Percentiles rank a stretch among this genome's conserved stretches.
Conservation (phyloP, 495 filamentous ascomycete species). For the Annulohypoxylon nitens region DNA sequence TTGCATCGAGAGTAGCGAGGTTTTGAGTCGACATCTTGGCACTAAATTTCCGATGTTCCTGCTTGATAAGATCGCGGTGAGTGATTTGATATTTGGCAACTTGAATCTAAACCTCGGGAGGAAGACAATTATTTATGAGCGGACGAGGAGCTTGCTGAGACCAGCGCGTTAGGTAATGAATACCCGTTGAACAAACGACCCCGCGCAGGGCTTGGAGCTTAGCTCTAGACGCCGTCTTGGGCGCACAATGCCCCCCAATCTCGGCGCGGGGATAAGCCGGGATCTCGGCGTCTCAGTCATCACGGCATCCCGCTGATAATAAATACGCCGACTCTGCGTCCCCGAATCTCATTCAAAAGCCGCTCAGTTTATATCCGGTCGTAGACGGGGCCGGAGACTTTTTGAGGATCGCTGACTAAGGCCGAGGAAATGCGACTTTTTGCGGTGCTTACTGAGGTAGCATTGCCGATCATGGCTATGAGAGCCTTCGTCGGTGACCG, state of each 20-base stretch:
- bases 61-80: slow-evolving; percentile 10
- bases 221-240: slow-evolving; percentile 37
- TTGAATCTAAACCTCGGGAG: neutral
- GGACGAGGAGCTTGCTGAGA: slow-evolving; percentile 17
- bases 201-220: slow-evolving; percentile 37
- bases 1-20: slow-evolving; percentile 56
- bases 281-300: slow-evolving; percentile 43
- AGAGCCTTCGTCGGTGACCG: no score
- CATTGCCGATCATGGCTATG: neutral
- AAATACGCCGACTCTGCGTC: slow-evolving; percentile 39
- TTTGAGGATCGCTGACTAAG: slow-evolving; percentile 17
- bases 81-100: neutral
- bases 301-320: slow-evolving; percentile 36
- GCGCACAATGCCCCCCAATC: slow-evolving; percentile 2
- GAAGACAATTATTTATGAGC: slow-evolving; percentile 18
- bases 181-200: slow-evolving; percentile 25
- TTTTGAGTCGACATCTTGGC: slow-evolving; percentile 53
- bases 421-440: slow-evolving; percentile 12
- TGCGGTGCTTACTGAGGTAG: neutral
- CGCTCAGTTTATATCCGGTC: slow-evolving; percentile 19
- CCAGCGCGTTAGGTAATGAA: slow-evolving; percentile 38
- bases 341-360: slow-evolving; percentile 35
- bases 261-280: slow-evolving; percentile 51
- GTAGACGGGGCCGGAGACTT: slow-evolving; percentile 19
- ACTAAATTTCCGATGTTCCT: slow-evolving; percentile 4